These are phyloP conservation scores for Astrephomene gubernaculifera DNA, from an alignment of 139 green algal genomes.

Conservation along the genomic window DNA sequence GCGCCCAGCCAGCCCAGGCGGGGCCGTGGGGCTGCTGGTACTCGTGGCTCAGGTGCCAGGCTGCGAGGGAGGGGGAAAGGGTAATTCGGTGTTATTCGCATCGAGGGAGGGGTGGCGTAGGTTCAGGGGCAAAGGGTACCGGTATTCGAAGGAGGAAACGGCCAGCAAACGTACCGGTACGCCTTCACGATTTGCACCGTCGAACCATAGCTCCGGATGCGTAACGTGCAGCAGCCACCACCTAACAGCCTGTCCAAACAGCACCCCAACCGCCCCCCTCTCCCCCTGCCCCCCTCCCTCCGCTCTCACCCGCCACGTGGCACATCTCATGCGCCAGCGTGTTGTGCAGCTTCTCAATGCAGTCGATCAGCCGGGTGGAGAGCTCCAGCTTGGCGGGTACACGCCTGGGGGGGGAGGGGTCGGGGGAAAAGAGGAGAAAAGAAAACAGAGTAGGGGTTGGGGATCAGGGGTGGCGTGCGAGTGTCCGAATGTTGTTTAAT, in stretches of 20 bases:
- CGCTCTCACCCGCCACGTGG: conserved; percentile 62
- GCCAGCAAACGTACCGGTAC: no score
- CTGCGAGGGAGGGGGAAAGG: not conserved
- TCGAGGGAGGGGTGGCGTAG: not conserved
- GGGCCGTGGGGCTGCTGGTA: conserved; percentile 60
- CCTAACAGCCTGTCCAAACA: no score
- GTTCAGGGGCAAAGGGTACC: not conserved
- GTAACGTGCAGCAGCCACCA: no score
- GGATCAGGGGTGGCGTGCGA: no score
- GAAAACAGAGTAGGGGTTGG: no score
- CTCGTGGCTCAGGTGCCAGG: conserved; percentile 63
- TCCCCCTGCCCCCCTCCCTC: not conserved
- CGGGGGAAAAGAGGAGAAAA: no score
- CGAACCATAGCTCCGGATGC: no score
- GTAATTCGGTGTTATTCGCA: no score
- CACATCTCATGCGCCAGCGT: conserved; percentile 77
- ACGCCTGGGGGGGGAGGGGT: conserved; percentile 32
- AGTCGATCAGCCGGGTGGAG: conserved; percentile 56
- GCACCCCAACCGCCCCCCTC: not conserved
- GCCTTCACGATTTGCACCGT: no score
- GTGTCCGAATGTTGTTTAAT: no score
- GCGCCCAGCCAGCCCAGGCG: conserved; percentile 52
- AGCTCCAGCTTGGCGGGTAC: conserved; percentile 65
- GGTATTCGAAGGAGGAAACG: not conserved
- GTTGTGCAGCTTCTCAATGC: conserved; percentile 52